phyloP scores from a whole-genome alignment of 2,329 filamentous ascomycete genomes.

The Colletotrichum nymphaeae region DNA sequence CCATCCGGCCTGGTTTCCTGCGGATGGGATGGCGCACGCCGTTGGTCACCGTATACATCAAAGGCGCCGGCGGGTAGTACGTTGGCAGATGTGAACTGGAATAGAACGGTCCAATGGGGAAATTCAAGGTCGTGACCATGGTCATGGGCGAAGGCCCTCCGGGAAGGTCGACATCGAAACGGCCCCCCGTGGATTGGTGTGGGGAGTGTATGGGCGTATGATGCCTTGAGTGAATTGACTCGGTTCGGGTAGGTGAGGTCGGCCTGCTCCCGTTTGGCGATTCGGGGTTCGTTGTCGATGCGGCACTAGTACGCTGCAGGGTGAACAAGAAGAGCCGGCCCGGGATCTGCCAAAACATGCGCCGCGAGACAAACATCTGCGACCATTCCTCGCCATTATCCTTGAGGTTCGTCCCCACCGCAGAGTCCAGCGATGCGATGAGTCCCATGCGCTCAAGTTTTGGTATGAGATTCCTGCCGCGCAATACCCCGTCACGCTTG shows the following conservation, averaged over 20 bases:
- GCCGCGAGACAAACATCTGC: slow-evolving; percentile 83
- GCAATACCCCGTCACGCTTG: slow-evolving; percentile 87
- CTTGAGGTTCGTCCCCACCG: slow-evolving; percentile 74
- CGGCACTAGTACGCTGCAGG: slow-evolving; percentile 67
- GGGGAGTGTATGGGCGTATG: slow-evolving; percentile 40
- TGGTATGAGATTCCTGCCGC: slow-evolving; percentile 83
- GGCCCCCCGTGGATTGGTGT: slow-evolving; percentile 41
- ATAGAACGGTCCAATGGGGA: slow-evolving; percentile 76
- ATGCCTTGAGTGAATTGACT: slow-evolving; percentile 43
- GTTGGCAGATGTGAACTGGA: slow-evolving; percentile 89
- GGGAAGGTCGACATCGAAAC: slow-evolving; percentile 48
- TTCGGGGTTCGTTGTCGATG: slow-evolving; percentile 51
- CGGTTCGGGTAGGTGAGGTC: slow-evolving; percentile 58
- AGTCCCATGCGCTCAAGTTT: slow-evolving; percentile 96
- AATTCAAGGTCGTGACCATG: slow-evolving; percentile 47
- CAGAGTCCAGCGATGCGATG: slow-evolving; percentile 79
- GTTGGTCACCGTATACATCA: slow-evolving; percentile 84
- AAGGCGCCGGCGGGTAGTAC: slow-evolving; percentile 86
- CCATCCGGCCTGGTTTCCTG: slow-evolving; percentile 89
- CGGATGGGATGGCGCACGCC: slow-evolving; percentile 86
- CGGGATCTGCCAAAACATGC: slow-evolving; percentile 93
- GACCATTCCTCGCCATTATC: slow-evolving; percentile 76
- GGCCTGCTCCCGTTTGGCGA: slow-evolving; percentile 67
- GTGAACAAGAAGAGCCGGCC: slow-evolving; percentile 90
- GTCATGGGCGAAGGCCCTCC: slow-evolving; percentile 51